A percentile compares a stretch with the other conserved stretches of the same genome.
Conservation (phyloP, 345 rosid species). For the Mangifera indica region DNA sequence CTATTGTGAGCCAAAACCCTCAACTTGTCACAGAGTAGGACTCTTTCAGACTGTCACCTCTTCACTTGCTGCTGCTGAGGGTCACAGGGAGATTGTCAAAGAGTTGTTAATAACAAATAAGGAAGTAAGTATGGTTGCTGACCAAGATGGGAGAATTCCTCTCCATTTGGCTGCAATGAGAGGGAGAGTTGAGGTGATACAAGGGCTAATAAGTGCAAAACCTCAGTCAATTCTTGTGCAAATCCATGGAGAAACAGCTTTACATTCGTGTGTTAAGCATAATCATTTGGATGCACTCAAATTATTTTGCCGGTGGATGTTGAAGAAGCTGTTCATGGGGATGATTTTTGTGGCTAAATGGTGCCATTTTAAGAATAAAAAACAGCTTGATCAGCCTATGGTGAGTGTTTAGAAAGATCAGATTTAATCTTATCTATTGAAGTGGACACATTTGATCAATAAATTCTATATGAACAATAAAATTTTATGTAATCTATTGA, state of each 20-base stretch:
- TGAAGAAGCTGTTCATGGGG: too few species aligned
- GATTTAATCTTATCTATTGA: too few species aligned
- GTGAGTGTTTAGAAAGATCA: too few species aligned
- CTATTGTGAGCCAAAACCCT: constrained; percentile 13
- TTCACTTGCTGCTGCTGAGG: constrained; percentile 32
- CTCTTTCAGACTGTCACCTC: constrained; percentile 20
- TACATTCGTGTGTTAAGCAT: constrained; percentile 25
- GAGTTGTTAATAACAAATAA: constrained; percentile 8
- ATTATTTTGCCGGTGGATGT: too few species aligned
- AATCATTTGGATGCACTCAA: constrained; percentile 27
- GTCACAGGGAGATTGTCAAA: constrained; percentile 18
- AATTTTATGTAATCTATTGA: too few species aligned
- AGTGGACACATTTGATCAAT: too few species aligned
- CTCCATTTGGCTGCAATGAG: constrained; percentile 28
- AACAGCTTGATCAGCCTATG: too few species aligned
- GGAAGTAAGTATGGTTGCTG: constrained; percentile 4
- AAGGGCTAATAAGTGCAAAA: neutral
- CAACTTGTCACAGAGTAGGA: constrained; percentile 22
- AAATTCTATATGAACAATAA: too few species aligned
- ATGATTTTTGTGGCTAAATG: too few species aligned
- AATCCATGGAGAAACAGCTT: neutral
- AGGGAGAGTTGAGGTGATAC: constrained; percentile 21
- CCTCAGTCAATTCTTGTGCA: too few species aligned
- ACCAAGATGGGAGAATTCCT: constrained; percentile 28
- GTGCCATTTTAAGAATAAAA: constrained; percentile 4